Evolutionary conservation across 345 rosid species (phyloP), one percentile per base, ranked within the genome.

Genomic region (Salix purpurea): DNA sequence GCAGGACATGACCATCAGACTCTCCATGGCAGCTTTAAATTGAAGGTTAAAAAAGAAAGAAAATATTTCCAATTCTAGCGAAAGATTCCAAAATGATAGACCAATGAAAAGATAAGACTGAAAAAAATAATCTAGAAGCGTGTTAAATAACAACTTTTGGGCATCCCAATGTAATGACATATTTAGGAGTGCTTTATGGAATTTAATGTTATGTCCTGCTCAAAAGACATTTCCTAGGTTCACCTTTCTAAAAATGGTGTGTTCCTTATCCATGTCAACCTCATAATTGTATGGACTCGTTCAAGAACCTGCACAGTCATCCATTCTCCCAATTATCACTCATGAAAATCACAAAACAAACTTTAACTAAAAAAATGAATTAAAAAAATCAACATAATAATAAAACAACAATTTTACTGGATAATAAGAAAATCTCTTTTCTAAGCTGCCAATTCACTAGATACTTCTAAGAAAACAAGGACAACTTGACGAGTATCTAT

Each of bases 221-320:
- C 21, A 26, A 73, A 67, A 44, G 28, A 32, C 42, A 40, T 39
- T 65, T 40, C 37, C 6, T 66, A 66, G 10, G 71, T 69, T 76
- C 70, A 96, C 99, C 98, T 90, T 79, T 79, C 90, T 78, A 86
- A 16, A 67, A 81, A 82, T 24, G 93, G 91, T 6, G 97, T 80
- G 89, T 91, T 91, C 85, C 98, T 87, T 77, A 96, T 86, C 98
- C 99, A 91, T 0, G 99, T 96, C 73, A 90, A 71, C 81, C 82
- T 91, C 76, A 91, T 74, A 50, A 93, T 65, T 1, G 85, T 84
- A 54, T 87, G 85, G 54, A 88, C 46, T 78, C 85, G 85, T 79
- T 90, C 84, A 67, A 92, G 97, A 87, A 92, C 97, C 98, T 94
- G 90, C 72, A 84, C 65, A 78, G 37, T 39, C 26, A 54, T 23